Evolutionary conservation across 164 flowering plant species (phyloP), one percentile per base, ranked within the genome.

Genomic region (Aristolochia fimbriata): DNA sequence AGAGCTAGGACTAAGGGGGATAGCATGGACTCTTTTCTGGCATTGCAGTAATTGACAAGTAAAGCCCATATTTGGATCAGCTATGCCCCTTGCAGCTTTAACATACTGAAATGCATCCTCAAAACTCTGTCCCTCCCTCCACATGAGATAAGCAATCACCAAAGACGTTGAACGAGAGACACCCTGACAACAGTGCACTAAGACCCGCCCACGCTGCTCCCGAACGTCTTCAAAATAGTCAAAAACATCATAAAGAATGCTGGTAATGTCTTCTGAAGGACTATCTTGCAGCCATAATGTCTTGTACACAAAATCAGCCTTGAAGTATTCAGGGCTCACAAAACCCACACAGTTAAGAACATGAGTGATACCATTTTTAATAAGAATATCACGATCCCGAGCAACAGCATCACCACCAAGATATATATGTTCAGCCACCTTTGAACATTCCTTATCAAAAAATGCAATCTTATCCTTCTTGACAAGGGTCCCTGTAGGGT

Each of bases 321-420:
- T 89, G 73, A 89, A 89, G 64, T 84, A 89, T 76, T 89, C 96
- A 0, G 91, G 96, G 62, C 86, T 86, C 41, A 81, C 87, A 71
- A 86, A 89, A n/a, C 96, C 93, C 60, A 83, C 96, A 67, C 96
- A 89, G 52, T 89, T 86, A 43, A 89, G 78, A 59, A 89, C 96
- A 70, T 89, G 93, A 21, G 93, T 86, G 22, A 89, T 89, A 30
- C 84, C 84, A 64, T 83, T 83, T 66, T 75, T 62, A 59, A 70
- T 68, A 48, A 89, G 73, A 71, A 83, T 60, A 15, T 82, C 89
- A 1, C 89, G 70, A 65, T 83, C 81, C 74, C 78, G 83, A 0
- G 96, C 93, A 41, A 89, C 83, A 0, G 82, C 82, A 61, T 85
- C 93, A 37, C 96, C 83, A 14, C 96, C 96, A 6, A 89, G 69